phyloP scores from a whole-genome alignment of 2,329 filamentous ascomycete genomes.

The Fusarium equiseti region DNA sequence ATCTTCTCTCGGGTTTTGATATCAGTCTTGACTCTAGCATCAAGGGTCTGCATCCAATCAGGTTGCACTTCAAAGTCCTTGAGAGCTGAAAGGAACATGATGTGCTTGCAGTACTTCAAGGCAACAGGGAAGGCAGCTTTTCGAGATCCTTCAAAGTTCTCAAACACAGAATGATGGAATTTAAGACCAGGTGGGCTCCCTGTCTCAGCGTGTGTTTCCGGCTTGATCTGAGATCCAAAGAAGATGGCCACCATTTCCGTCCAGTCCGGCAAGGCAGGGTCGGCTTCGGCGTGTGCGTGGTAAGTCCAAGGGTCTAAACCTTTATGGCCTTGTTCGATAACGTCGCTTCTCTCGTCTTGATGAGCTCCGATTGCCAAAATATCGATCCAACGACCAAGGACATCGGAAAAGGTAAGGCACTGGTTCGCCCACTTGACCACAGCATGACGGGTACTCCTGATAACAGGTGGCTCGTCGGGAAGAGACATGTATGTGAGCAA shows the following conservation, averaged over 20 bases:
- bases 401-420: constrained; percentile 83
- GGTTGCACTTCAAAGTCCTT: constrained; percentile 71
- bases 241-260: constrained; percentile 62
- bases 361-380: constrained; percentile 80
- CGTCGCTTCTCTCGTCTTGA: constrained; percentile 78
- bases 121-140: constrained; percentile 74
- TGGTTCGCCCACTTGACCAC: constrained; percentile 91
- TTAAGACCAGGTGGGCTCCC: constrained; percentile 41
- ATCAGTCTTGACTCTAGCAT: constrained; percentile 78
- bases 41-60: constrained; percentile 87
- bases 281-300: constrained; percentile 58
- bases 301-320: constrained; percentile 79
- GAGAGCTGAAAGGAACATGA: constrained; percentile 64
- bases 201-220: constrained; percentile 52
- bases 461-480: constrained; percentile 60
- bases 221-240: constrained; percentile 57
- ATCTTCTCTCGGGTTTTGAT: constrained; percentile 71
- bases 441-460: constrained; percentile 83
- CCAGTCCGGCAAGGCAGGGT: constrained; percentile 63
- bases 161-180: constrained; percentile 48
- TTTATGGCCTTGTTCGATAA: constrained; percentile 89
- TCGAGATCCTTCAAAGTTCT: constrained; percentile 62
- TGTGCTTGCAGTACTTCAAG: constrained; percentile 73
- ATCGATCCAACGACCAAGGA: constrained; percentile 87
- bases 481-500: constrained; percentile 76